A percentile compares a stretch with the other conserved stretches of the same genome.
phyloP scores from a whole-genome alignment of 371 early-diverging fungal genomes.

The Zopfochytrium polystomum region DNA sequence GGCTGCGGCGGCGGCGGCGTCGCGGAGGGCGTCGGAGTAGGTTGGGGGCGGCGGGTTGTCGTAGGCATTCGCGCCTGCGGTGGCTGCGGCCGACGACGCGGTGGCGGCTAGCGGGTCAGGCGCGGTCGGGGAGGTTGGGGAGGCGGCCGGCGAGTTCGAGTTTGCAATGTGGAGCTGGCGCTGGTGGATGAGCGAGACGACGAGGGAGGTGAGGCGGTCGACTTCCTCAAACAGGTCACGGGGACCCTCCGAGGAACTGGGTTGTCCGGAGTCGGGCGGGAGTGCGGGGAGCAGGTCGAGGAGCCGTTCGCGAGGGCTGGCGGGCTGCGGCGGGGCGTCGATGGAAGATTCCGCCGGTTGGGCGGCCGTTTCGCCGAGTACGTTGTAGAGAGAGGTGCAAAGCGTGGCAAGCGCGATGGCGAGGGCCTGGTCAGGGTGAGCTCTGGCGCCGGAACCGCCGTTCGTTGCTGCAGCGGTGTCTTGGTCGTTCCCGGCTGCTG shows the following conservation, averaged over 20 bases:
- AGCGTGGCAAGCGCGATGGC: constrained; percentile 28
- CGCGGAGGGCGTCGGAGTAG: no score
- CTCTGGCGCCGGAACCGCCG: constrained; percentile 2
- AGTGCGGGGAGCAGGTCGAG: background rate
- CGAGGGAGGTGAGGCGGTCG: constrained; percentile 33
- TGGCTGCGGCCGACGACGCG: background rate
- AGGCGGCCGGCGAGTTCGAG: no score
- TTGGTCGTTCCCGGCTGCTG: no score
- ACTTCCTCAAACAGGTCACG: constrained; percentile 25
- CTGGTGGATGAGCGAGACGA: no score
- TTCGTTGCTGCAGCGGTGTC: no score
- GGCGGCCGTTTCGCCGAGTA: constrained; percentile 12
- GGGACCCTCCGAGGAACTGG: background rate
- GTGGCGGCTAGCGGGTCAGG: constrained; percentile 19
- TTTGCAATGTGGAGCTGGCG: no score
- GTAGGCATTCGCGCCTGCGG: no score
- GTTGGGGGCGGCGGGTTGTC: no score
- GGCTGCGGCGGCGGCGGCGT: background rate
- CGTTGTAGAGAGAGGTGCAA: constrained; percentile 21
- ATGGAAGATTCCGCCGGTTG: background rate
- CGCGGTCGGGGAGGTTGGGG: no score
- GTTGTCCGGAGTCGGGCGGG: background rate
- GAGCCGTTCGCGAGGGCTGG: background rate
- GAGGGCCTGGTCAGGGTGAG: constrained; percentile 22
- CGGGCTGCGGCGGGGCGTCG: background rate